phyloP scores from a whole-genome alignment of 306 rosid genomes.

The Argentina anserina region DNA sequence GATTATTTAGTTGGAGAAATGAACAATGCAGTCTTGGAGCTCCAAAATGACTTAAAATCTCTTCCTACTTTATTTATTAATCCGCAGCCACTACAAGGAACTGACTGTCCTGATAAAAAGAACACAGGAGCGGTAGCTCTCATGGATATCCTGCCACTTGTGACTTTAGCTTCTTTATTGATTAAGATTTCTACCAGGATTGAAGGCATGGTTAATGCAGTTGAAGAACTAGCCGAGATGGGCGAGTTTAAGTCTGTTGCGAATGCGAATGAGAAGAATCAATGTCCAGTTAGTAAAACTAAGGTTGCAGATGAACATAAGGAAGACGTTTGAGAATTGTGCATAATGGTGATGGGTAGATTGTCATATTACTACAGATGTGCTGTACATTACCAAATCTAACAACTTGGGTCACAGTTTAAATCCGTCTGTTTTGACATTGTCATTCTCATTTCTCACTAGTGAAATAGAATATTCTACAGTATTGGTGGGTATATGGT shows the following conservation, averaged over 20 bases:
- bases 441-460: neutral
- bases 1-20: constrained; percentile 43
- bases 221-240: constrained; percentile 47
- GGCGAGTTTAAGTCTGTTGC: constrained; percentile 30
- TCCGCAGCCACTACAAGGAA: constrained; percentile 4
- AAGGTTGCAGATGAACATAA: neutral
- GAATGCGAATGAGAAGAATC: constrained; percentile 6
- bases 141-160: constrained; percentile 55
- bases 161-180: constrained; percentile 54
- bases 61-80: constrained; percentile 28
- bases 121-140: constrained; percentile 24
- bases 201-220: constrained; percentile 51
- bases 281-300: constrained; percentile 3
- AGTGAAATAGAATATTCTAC: neutral
- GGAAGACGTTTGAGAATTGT: constrained; percentile 20
- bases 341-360: neutral
- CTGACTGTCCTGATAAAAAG: constrained; percentile 16
- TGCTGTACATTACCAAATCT: constrained; percentile 3
- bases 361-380: neutral
- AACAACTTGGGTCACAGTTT: constrained; percentile 8
- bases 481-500: no score
- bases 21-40: constrained; percentile 54
- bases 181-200: constrained; percentile 51
- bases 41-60: constrained; percentile 42
- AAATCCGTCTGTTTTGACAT: neutral